Evolutionary conservation across 2,329 filamentous ascomycete genomes (phyloP).

Genomic region (Cordyceps cicadae): DNA sequence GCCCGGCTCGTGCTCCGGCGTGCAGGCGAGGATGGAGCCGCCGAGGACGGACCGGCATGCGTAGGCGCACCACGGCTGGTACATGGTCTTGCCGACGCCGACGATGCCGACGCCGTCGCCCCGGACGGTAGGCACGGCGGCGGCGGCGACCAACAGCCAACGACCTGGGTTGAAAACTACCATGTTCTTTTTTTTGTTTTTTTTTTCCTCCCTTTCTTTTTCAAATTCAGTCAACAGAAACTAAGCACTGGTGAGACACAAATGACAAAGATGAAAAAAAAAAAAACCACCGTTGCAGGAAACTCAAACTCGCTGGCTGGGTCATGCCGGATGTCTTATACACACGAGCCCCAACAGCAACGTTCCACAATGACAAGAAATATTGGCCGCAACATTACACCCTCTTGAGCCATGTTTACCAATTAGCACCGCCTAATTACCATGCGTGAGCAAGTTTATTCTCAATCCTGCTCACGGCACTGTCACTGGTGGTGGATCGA

Average conservation of each 20-base stretch:
- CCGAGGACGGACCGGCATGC: slow-evolving; percentile 25
- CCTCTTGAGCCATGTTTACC: background rate
- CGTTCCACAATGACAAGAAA: background rate
- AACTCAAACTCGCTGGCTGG: background rate
- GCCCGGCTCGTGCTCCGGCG: slow-evolving; percentile 15
- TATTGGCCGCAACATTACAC: background rate
- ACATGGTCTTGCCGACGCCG: slow-evolving; percentile 28
- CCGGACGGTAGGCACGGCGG: background rate
- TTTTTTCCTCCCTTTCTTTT: background rate
- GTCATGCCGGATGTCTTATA: background rate
- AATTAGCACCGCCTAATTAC: background rate
- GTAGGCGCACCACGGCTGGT: slow-evolving; percentile 27
- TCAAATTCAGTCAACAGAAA: too few relatives aligned
- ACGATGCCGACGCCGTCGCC: slow-evolving; percentile 24
- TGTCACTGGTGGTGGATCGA: background rate
- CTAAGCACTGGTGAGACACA: background rate
- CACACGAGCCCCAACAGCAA: background rate
- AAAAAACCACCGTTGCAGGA: background rate
- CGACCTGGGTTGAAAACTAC: background rate
- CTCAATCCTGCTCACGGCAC: slow-evolving; percentile 8
- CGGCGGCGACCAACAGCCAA: background rate
- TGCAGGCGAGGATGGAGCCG: slow-evolving; percentile 22
- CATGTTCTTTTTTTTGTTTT: background rate
- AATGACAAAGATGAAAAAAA: background rate
- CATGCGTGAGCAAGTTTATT: background rate